These are phyloP conservation scores for Lentinus tigrinus DNA, from an alignment of 768 basidiomycete genomes.

Conservation along the genomic window DNA sequence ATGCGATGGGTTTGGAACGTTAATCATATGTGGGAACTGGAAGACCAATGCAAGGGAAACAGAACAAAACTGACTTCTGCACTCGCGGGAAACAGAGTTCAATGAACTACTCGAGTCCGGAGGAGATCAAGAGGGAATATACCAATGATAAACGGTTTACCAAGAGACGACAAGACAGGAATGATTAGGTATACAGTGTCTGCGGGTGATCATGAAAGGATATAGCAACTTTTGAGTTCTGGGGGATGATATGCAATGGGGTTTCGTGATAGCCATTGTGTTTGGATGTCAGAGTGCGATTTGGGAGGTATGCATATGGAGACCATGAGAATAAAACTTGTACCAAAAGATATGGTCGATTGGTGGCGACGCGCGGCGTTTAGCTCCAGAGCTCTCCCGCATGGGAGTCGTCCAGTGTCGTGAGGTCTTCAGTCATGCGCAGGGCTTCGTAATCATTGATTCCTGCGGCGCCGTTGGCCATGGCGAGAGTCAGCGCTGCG, in stretches of 20 bases:
- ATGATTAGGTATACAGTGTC: slow-evolving; percentile 17
- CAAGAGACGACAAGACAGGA: slow-evolving; percentile 5
- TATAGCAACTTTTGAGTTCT: slow-evolving; percentile 16
- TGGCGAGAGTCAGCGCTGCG: slow-evolving; percentile 55
- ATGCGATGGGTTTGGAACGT: background rate
- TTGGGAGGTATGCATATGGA: background rate
- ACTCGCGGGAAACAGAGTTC: slow-evolving; percentile 1
- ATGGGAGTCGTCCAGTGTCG: slow-evolving; percentile 40
- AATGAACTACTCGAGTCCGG: background rate
- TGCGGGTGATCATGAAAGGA: slow-evolving; percentile 8
- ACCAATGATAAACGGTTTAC: background rate
- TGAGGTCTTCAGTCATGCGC: slow-evolving; percentile 35
- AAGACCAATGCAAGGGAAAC: slow-evolving; percentile 2
- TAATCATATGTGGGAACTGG: background rate
- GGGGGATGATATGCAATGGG: slow-evolving; percentile 3
- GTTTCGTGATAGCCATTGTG: slow-evolving; percentile 8
- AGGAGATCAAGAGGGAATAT: background rate
- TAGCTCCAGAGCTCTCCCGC: slow-evolving; percentile 62
- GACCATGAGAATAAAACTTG: background rate
- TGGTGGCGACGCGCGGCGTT: background rate
- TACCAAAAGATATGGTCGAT: background rate
- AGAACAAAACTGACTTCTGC: background rate
- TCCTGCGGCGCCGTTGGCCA: slow-evolving; percentile 64
- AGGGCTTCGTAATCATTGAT: slow-evolving; percentile 56
- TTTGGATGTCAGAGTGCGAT: background rate